Conservation (phyloP, 257 asterid genomes). For the Agastache rugosa region DNA sequence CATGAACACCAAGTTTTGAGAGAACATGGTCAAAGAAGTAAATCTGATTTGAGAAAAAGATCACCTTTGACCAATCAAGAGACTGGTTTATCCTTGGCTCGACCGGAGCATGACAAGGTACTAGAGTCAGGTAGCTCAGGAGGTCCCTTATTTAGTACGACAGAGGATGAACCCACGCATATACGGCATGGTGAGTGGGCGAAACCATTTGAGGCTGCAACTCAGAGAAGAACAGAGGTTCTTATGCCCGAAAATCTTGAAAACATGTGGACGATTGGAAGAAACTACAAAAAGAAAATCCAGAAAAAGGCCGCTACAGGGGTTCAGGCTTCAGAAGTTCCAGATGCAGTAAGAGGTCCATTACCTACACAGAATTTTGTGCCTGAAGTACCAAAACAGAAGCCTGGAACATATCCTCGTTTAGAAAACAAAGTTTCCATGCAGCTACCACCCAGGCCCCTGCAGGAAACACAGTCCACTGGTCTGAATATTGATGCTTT, state of each 20-base stretch:
- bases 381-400: conserved; percentile 43
- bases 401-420: conserved; percentile 41
- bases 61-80: conserved; percentile 46
- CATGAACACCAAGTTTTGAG: conserved; percentile 43
- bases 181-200: conserved; percentile 89
- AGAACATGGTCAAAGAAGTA: conserved; percentile 54
- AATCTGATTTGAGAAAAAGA: conserved; percentile 46
- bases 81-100: conserved; percentile 47
- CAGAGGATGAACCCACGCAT: conserved; percentile 53
- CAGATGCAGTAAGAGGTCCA: conserved; percentile 36
- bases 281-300: conserved; percentile 89
- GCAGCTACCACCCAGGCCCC: conserved; percentile 64
- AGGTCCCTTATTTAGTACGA: conserved; percentile 42
- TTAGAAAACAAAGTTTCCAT: conserved; percentile 52
- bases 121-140: conserved; percentile 46
- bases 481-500: conserved; percentile 47
- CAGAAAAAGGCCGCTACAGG: conserved; percentile 56
- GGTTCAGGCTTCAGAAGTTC: conserved; percentile 43
- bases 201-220: conserved; percentile 85
- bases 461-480: conserved; percentile 46
- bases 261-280: conserved; percentile 97
- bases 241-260: conserved; percentile 98
- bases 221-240: conserved; percentile 98
- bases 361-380: conserved; percentile 41
- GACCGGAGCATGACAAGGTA: conserved; percentile 49